Percentiles rank a stretch among this genome's conserved stretches.
Conservation (phyloP, 73 alveolate species). For the Tetrahymena malaccensis region DNA sequence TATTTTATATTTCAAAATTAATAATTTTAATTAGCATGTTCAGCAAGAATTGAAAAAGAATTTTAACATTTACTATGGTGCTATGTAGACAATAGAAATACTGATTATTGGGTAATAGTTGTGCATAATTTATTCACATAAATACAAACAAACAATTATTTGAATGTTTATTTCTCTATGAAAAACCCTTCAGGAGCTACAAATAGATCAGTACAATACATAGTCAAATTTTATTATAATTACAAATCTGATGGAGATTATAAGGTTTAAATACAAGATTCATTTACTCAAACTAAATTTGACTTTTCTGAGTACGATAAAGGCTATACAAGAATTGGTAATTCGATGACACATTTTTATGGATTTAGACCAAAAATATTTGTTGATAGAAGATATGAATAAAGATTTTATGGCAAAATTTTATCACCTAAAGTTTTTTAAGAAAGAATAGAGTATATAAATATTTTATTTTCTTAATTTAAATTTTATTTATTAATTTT, state of each 20-base stretch:
- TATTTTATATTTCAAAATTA: too few species aligned
- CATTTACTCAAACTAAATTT: neutral
- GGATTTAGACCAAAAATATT: neutral
- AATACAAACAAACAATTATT: neutral
- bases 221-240: neutral
- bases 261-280: neutral
- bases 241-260: neutral
- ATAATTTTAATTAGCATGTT: neutral
- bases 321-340: neutral
- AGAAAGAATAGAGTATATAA: neutral
- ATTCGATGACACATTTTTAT: neutral
- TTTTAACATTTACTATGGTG: neutral
- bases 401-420: neutral
- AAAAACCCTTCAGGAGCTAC: neutral
- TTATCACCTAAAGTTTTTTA: neutral
- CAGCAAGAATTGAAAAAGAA: neutral
- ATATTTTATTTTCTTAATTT: neutral
- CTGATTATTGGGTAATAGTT: neutral
- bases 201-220: neutral
- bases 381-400: neutral
- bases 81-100: neutral
- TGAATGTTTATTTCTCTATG: neutral
- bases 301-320: neutral
- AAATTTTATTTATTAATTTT: neutral
- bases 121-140: neutral